Evolutionary conservation across 768 basidiomycete genomes (phyloP).

Genomic region (Boletus rubescentipes): DNA sequence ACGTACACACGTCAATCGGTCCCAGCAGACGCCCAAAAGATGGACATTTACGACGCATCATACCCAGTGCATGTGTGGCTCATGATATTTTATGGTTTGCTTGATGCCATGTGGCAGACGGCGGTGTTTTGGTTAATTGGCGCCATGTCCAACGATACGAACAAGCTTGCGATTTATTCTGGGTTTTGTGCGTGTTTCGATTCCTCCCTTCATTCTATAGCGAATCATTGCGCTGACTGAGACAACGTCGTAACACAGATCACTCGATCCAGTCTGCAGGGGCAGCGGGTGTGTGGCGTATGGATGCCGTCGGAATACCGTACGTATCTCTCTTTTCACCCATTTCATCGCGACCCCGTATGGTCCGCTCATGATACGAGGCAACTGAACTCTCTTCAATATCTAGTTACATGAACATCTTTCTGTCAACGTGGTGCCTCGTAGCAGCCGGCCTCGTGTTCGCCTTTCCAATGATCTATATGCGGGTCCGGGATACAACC

Average conservation of each 20-base stretch:
- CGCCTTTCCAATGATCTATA: conserved; percentile 69
- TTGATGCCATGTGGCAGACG: conserved; percentile 84
- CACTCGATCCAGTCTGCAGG: conserved; percentile 77
- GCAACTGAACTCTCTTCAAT: no score
- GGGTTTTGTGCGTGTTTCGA: conserved; percentile 76
- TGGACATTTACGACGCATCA: conserved; percentile 48
- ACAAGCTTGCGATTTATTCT: conserved; percentile 71
- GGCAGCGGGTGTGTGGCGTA: conserved; percentile 68
- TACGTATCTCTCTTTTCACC: conserved; percentile 8
- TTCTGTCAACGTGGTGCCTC: conserved; percentile 69
- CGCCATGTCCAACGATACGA: conserved; percentile 78
- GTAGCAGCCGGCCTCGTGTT: conserved; percentile 62
- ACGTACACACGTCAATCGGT: conserved; percentile 58
- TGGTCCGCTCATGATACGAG: no score
- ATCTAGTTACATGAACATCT: conserved; percentile 64
- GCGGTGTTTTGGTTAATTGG: conserved; percentile 79
- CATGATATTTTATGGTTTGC: conserved; percentile 66
- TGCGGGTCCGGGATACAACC: conserved; percentile 47
- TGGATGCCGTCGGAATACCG: conserved; percentile 64
- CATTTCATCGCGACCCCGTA: no score
- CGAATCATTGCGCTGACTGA: no score
- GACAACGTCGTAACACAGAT: no score
- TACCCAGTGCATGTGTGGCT: conserved; percentile 46
- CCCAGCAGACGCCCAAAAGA: conserved; percentile 40
- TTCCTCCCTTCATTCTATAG: neutral